These are phyloP conservation scores for Cryphonectria naterciae DNA, from an alignment of 2,329 filamentous ascomycete genomes.

Conservation along the genomic window DNA sequence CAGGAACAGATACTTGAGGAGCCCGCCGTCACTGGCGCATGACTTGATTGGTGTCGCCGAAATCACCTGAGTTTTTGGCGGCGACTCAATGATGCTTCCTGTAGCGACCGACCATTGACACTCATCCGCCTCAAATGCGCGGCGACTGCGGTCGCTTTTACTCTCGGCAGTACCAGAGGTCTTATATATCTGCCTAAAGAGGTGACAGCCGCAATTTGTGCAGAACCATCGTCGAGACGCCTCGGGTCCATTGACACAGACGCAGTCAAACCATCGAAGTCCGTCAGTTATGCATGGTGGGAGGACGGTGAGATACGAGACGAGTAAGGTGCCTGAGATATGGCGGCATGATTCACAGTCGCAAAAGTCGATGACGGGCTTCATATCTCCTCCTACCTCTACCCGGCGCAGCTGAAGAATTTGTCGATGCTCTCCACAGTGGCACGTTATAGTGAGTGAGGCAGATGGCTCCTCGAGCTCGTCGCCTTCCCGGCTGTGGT, in stretches of 20 bases:
- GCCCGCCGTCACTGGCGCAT: slow-evolving; percentile 38
- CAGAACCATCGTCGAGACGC: slow-evolving; percentile 44
- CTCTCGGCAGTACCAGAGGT: background rate
- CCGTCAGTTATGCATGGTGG: slow-evolving; percentile 30
- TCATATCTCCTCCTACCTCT: background rate
- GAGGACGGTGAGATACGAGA: slow-evolving; percentile 42
- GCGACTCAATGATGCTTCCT: background rate
- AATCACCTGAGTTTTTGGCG: background rate
- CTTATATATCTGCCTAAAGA: slow-evolving; percentile 37
- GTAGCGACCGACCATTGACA: slow-evolving; percentile 5
- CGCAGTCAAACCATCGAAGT: slow-evolving; percentile 14
- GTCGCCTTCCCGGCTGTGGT: background rate
- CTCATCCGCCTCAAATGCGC: slow-evolving; percentile 9
- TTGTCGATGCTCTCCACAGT: slow-evolving; percentile 6
- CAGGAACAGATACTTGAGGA: slow-evolving; percentile 58
- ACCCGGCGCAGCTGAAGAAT: background rate
- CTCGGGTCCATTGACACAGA: background rate
- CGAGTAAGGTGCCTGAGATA: slow-evolving; percentile 43
- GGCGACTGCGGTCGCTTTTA: background rate
- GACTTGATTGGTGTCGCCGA: background rate
- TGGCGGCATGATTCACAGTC: slow-evolving; percentile 37
- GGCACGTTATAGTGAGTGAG: slow-evolving; percentile 1
- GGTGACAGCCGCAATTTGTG: slow-evolving; percentile 45
- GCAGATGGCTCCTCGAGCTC: background rate
- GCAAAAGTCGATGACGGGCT: slow-evolving; percentile 31